Conservation (phyloP, 2,329 filamentous ascomycete species). For the Xylariaceae sp. region DNA sequence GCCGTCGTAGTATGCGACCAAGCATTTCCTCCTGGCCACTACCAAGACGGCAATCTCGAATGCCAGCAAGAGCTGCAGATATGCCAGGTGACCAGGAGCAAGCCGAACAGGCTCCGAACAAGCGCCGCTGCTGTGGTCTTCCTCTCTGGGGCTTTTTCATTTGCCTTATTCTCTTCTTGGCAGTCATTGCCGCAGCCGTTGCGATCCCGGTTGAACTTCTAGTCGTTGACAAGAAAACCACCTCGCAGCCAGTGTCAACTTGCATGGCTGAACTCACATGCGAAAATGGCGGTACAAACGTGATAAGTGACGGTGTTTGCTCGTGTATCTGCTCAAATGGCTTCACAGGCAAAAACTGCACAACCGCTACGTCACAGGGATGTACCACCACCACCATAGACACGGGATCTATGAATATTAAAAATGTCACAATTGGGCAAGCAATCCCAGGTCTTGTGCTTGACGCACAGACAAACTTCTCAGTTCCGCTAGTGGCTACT, state of each 20-base stretch:
- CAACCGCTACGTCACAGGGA: conserved; percentile 42
- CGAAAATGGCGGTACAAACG: conserved; percentile 74
- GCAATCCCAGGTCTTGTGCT: conserved; percentile 72
- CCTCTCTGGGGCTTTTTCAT: conserved; percentile 74
- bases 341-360: conserved; percentile 63
- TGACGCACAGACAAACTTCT: conserved; percentile 63
- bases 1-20: conserved; percentile 39
- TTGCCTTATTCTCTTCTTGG: conserved; percentile 58
- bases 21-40: conserved; percentile 52
- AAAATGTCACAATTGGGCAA: conserved; percentile 75
- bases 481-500: conserved; percentile 67
- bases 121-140: conserved; percentile 76
- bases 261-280: conserved; percentile 61
- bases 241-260: conserved; percentile 43
- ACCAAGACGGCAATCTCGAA: conserved; percentile 29
- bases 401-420: conserved; percentile 39
- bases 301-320: conserved; percentile 65
- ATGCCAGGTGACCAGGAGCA: conserved; percentile 6
- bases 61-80: conserved; percentile 9
- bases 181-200: conserved; percentile 75
- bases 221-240: conserved; percentile 49
- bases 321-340: conserved; percentile 87
- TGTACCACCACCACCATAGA: conserved; percentile 49
- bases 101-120: conserved; percentile 18
- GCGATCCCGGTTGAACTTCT: conserved; percentile 69